These are phyloP conservation scores for Calonectria naviculata DNA, from an alignment of 2,329 filamentous ascomycete species.

Conservation along the genomic window DNA sequence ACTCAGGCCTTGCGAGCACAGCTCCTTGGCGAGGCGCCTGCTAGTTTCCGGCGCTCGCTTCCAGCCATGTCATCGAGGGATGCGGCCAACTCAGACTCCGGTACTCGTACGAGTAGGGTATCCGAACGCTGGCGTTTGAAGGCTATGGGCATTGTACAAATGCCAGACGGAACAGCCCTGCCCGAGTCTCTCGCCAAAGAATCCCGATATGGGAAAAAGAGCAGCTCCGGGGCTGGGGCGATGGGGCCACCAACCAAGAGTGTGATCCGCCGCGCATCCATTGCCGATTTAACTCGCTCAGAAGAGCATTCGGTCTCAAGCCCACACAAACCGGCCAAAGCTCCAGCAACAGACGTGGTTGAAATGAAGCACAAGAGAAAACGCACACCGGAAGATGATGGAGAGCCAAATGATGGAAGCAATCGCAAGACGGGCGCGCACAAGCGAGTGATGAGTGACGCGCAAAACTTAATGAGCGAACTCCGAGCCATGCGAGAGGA, in stretches of 20 bases:
- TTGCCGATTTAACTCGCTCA: constrained; percentile 32
- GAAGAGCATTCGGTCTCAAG: constrained; percentile 31
- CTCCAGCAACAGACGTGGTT: constrained; percentile 20
- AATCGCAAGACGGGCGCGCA: constrained; percentile 40
- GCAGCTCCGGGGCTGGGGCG: constrained; percentile 49
- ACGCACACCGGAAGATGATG: constrained; percentile 42
- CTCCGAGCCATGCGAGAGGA: constrained; percentile 55
- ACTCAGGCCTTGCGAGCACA: constrained; percentile 51
- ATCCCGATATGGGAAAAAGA: constrained; percentile 54
- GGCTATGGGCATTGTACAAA: constrained; percentile 62
- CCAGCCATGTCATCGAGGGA: constrained; percentile 47
- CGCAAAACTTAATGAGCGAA: constrained; percentile 52
- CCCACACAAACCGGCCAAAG: constrained; percentile 31
- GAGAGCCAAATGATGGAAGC: constrained; percentile 21
- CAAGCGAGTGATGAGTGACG: constrained; percentile 56
- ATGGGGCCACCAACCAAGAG: constrained; percentile 35
- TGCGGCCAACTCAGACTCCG: constrained; percentile 37
- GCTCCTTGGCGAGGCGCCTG: constrained; percentile 41
- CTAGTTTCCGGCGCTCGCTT: constrained; percentile 52
- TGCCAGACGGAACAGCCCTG: constrained; percentile 64
- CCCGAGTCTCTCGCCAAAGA: constrained; percentile 63
- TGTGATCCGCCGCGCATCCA: constrained; percentile 38
- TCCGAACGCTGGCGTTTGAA: constrained; percentile 60
- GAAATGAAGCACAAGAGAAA: constrained; percentile 47
- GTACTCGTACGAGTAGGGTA: constrained; percentile 47